Percentiles rank a stretch among this genome's conserved stretches.
Evolutionary conservation across 192 early-diverging fungal genomes (phyloP).

Genomic region (Umbelopsis sp.): DNA sequence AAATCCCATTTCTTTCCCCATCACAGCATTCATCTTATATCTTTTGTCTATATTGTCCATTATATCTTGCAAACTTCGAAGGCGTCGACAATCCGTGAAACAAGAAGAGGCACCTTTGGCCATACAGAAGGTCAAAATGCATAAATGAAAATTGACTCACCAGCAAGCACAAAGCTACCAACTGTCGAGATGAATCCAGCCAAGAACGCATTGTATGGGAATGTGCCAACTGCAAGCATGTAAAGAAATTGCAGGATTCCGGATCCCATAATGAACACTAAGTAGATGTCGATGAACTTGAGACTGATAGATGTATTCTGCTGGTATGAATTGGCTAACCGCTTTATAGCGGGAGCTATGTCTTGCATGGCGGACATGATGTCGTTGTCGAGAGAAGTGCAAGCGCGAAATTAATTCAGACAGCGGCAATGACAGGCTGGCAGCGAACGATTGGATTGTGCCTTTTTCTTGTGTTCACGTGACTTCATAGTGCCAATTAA

Average conservation of each 20-base stretch:
- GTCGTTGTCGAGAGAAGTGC: not conserved
- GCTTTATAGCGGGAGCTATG: slow-evolving; percentile 20
- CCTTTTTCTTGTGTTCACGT: too few relatives aligned
- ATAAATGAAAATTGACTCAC: slow-evolving; percentile 40
- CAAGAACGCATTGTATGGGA: slow-evolving; percentile 97
- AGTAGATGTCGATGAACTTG: slow-evolving; percentile 92
- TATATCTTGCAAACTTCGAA: too few relatives aligned
- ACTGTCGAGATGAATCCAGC: slow-evolving; percentile 93
- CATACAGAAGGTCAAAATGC: not conserved
- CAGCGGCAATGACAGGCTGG: not conserved
- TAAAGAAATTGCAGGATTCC: slow-evolving; percentile 93
- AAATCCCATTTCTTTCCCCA: too few relatives aligned
- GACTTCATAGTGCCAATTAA: too few relatives aligned
- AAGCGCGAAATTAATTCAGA: not conserved
- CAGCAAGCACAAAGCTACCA: slow-evolving; percentile 88
- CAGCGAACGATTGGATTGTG: too few relatives aligned
- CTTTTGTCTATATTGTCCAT: too few relatives aligned
- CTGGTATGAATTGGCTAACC: slow-evolving; percentile 44
- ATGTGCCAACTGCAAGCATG: slow-evolving; percentile 83
- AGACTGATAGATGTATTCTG: slow-evolving; percentile 75
- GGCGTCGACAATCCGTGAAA: not conserved
- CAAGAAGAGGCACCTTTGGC: too few relatives aligned
- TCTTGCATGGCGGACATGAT: slow-evolving; percentile 16
- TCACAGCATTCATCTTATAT: too few relatives aligned
- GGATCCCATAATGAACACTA: slow-evolving; percentile 87